Conservation (phyloP, 139 green algal species). For the Diplosphaera chodatii region DNA sequence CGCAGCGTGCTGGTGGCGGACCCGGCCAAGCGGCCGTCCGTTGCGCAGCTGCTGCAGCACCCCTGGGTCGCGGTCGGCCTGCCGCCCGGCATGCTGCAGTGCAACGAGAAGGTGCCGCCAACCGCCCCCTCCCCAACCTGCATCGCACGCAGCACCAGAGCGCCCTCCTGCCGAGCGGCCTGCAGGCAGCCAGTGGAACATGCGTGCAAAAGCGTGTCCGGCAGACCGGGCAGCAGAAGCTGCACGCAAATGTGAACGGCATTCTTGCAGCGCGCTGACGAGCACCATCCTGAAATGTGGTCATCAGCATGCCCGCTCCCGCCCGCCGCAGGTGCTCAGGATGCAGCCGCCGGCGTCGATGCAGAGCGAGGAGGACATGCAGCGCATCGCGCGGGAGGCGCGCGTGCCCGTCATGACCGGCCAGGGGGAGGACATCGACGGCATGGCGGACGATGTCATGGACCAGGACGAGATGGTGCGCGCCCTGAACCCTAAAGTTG, state of each 20-base stretch:
- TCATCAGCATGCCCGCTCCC: neutral
- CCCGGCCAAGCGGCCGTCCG: slow-evolving; percentile 19
- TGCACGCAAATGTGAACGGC: too few species aligned
- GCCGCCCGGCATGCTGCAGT: slow-evolving; percentile 18
- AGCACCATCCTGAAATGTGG: too few species aligned
- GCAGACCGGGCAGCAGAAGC: too few species aligned
- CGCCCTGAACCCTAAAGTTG: too few species aligned
- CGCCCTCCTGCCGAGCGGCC: too few species aligned
- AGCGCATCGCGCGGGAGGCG: slow-evolving; percentile 11
- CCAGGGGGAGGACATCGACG: slow-evolving; percentile 21
- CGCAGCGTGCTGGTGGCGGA: slow-evolving; percentile 3
- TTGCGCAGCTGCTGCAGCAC: slow-evolving; percentile 44
- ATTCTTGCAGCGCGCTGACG: too few species aligned
- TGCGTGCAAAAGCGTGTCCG: too few species aligned
- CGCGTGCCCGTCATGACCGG: neutral
- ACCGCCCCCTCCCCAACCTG: too few species aligned
- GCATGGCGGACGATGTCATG: slow-evolving; percentile 32
- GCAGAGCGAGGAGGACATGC: slow-evolving; percentile 3
- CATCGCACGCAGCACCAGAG: too few species aligned
- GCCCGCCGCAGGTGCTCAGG: neutral
- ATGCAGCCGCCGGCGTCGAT: neutral
- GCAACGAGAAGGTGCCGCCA: slow-evolving; percentile 2
- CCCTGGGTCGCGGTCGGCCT: slow-evolving; percentile 28
- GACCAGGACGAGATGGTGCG: slow-evolving; percentile 25
- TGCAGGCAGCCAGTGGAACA: too few species aligned